Evolutionary conservation across 495 filamentous ascomycete genomes (phyloP), one percentile per base, ranked within the genome.

Genomic region (Cryomyces antarcticus): DNA sequence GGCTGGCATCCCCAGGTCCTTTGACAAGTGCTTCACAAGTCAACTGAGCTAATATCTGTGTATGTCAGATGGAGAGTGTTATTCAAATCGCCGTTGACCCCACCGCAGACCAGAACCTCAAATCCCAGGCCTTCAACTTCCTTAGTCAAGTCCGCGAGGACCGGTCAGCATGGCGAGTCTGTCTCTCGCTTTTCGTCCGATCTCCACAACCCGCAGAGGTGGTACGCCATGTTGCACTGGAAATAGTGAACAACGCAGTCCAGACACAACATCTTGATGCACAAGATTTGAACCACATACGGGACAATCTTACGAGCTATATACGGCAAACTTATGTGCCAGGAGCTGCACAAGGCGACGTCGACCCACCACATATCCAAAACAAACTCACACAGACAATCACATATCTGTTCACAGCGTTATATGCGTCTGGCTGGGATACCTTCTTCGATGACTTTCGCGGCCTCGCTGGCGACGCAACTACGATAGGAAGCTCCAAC

Each of bases 341-440:
- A 5, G 66, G 63, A 12, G 64, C 66, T 13, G 63, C 65, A 36
- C 66, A 66, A 37, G 62, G 63, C 17, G 60, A 62, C 17, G 57
- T 68, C 45, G 87, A 94, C 57, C 68, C 76, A 7, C 49, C 75
- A 31, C 69, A 70, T 49, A 77, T 99, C 30, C 92, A 96, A 62
- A 99, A 96, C 61, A 99, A 99, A 60, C 77, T 96, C 46, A 82
- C 85, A 28, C 89, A 99, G 60, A 93, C 87, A 30, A 62, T 96
- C 36, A 99, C 89, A 7, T 81, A 79, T 50, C 76, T 99, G 24
- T 99, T 96, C 59, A 75, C 80, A 6, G 68, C 71, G 6, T 64
- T 92, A 30, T 99, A 99, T 61, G 76, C 72, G 42, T 70, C 76
- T 38, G 77, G 77, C 3, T 99, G 89, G 89, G 70, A 78, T 45